Evolutionary conservation across 208 protist species (phyloP), one percentile per base, ranked within the genome.

Genomic region (Trypanosomatidae sp.): DNA sequence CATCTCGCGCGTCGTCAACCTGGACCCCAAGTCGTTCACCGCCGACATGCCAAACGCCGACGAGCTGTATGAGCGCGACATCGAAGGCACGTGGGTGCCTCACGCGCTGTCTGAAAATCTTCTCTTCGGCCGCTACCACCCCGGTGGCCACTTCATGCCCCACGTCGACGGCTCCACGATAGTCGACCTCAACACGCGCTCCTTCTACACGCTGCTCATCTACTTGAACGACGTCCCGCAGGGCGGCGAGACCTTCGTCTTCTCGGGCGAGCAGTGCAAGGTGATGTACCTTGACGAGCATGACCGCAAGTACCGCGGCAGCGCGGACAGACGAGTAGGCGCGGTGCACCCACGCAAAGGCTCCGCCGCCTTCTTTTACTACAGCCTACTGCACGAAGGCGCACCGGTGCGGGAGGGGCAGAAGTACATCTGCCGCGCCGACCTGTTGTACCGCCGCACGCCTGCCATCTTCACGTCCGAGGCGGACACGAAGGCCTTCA

Each of bases 91-190:
- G 25, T 98, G 94, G 93, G 76, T 86, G 49, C 85, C 92, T 3
- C 71, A 87, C 62, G 82, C 80, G 9, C 81, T 98, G 0, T 89
- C 92, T 4, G 52, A 69, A n/a, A 95, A 96, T 62, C 79, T 98
- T 33, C 84, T 97, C 12, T 81, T 98, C 52, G 90, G 88, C 28
- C 80, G 86, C 28, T 98, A 98, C 80, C 76, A 72, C 43, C 69
- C 84, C 3, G 92, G 94, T 56, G 94, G 92, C 22, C 94, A 98
- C 85, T 98, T 98, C 66, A 92, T 93, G 76, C 94, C 94, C 1
- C 94, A 98, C 81, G 84, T 94, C 36, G 94, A 98, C 79, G 94
- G 94, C 30, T 87, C 87, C 43, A 96, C 88, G 36, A 88, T 95
- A 59, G 80, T 92, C 25, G 92, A 97, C 74, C 76, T 96, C 47